A percentile compares a stretch with the other conserved stretches of the same genome.
Conservation (phyloP, 768 basidiomycete species). For the Tylopilus intermedius region DNA sequence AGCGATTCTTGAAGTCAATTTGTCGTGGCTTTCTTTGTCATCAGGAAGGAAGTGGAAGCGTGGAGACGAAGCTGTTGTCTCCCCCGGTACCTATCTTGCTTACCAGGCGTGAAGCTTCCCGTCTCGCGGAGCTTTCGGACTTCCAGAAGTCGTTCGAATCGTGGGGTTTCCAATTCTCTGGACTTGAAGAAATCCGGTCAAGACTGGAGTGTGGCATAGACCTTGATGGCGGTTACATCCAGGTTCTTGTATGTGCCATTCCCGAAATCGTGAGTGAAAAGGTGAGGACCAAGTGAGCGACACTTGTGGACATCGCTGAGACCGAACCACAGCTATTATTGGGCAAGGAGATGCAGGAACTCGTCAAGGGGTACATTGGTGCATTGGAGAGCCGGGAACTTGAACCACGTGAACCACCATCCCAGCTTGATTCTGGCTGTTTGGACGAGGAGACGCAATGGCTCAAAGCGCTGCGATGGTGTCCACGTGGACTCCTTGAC, state of each 20-base stretch:
- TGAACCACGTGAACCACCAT: slow-evolving; percentile 14
- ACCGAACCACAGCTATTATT: slow-evolving; percentile 46
- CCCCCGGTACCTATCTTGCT: slow-evolving; percentile 61
- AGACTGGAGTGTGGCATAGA: slow-evolving; percentile 16
- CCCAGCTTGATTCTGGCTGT: slow-evolving; percentile 8
- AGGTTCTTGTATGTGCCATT: slow-evolving; percentile 57
- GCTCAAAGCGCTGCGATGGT: slow-evolving; percentile 72
- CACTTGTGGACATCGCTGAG: slow-evolving; percentile 6
- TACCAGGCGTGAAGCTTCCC: slow-evolving; percentile 56
- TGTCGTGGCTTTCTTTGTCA: slow-evolving; percentile 60
- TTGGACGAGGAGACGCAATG: slow-evolving; percentile 38
- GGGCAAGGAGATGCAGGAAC: slow-evolving; percentile 67
- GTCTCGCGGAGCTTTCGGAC: slow-evolving; percentile 38
- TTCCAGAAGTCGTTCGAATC: slow-evolving; percentile 47
- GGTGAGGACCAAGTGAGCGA: slow-evolving; percentile 28
- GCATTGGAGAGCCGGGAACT: slow-evolving; percentile 49
- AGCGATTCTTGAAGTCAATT: slow-evolving; percentile 69
- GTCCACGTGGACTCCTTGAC: slow-evolving; percentile 78
- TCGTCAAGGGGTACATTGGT: slow-evolving; percentile 69
- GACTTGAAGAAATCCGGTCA: slow-evolving; percentile 26
- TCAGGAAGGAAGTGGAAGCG: slow-evolving; percentile 32
- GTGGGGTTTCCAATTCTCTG: slow-evolving; percentile 67
- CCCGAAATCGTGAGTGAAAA: slow-evolving; percentile 73
- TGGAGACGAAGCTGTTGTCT: slow-evolving; percentile 40
- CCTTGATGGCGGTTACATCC: slow-evolving; percentile 44